A percentile compares a stretch with the other conserved stretches of the same genome.
phyloP scores from a whole-genome alignment of 352 stramenopile genomes.

The Globisporangium lucens region DNA sequence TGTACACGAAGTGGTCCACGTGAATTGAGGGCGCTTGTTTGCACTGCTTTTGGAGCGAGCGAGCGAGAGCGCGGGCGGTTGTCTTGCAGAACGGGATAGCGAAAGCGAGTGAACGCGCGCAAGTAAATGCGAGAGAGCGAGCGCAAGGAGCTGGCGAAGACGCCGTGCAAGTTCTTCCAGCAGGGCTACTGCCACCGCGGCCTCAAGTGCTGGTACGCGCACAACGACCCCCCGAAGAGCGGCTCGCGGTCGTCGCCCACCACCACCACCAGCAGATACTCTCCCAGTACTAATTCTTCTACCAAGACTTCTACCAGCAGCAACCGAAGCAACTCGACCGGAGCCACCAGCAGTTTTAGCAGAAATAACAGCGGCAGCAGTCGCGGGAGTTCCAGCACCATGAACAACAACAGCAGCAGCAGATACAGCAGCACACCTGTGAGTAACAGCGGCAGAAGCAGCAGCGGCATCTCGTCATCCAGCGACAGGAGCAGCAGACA shows the following conservation, averaged over 20 bases:
- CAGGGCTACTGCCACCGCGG: constrained; percentile 6
- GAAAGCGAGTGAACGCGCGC: not conserved
- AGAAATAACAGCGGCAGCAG: not conserved
- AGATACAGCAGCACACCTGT: not conserved
- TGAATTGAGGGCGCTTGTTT: no score
- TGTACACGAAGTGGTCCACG: no score
- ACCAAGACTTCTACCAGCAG: not conserved
- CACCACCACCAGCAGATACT: not conserved
- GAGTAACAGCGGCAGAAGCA: constrained; percentile 3
- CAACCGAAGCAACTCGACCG: not conserved
- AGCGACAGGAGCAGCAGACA: not conserved
- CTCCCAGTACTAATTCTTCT: not conserved
- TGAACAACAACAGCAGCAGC: not conserved
- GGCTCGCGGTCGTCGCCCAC: not conserved
- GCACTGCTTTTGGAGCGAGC: no score
- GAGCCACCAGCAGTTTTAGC: not conserved
- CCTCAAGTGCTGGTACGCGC: constrained; percentile 11
- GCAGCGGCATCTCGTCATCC: not conserved
- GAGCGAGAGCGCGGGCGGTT: not conserved
- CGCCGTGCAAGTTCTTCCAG: constrained; percentile 12
- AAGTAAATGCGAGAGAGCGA: not conserved
- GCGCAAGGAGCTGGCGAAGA: not conserved
- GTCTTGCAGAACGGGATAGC: not conserved
- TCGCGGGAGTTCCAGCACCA: not conserved
- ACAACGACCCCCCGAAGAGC: constrained; percentile 4